Base-by-base conservation (phyloP, 345 rosid species). In the Arabidopsis suecica region DNA sequence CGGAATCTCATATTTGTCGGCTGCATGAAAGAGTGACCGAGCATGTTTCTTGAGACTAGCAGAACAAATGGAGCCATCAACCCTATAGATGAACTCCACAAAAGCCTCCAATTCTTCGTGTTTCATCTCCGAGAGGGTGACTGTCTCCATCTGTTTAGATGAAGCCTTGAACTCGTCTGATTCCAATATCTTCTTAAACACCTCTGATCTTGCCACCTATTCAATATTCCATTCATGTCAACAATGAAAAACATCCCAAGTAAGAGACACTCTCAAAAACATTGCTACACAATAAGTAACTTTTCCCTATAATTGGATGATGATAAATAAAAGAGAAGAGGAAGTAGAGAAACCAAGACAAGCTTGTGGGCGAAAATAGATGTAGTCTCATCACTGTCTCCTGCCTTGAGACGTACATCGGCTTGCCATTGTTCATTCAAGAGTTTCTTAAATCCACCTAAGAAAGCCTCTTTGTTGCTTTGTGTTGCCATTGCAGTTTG, bases 351-450 rank as follows among this genome's bases (percentile, higher is more conserved):
- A 9, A 72, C 62, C 62, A 54, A 23, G 41, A 73, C 42, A 63
- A 63, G 5, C 40, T 66, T 74, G 72, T 74, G 78, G 16, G 7
- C 67, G 16, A 50, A 49, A 41, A 74, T 58, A 45, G 72, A 7
- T 37, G 58, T 9, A 74, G 4, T 3, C 44, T 65, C 66, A 47
- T 45, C 66, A 37, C 33, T 74, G 25, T 74, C 56, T 13, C 45
- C 72, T 36, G 61, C 72, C 60, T 74, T 66, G 36, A 74, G 72
- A 0, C 9, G 51, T 13, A 74, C 25, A 25, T 66, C 78, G 3
- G 36, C 30, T 65, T 23, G 60, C 72, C 66, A 74, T 45, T 74
- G 23, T 34, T 74, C 72, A 9, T 20, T 61, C 6, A 45, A 25
- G 33, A 25, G 20, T 8, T 74, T 69, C 23, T 7, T 47, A 22